Conservation (phyloP, 192 early-diverging fungal species). For the Gaertneriomyces semiglobifer region DNA sequence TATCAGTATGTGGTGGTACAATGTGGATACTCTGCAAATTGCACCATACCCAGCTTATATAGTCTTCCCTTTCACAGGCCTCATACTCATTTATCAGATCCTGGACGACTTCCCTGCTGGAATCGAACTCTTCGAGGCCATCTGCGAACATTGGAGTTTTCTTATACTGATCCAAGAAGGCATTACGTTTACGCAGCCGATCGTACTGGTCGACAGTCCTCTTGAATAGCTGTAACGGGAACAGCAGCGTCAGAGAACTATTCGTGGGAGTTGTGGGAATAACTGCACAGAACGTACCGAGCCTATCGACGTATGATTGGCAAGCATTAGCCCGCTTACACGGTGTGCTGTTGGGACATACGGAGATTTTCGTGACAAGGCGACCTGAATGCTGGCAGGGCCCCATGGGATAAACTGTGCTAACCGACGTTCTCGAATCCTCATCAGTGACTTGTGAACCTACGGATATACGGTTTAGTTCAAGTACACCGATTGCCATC, state of each 20-base stretch:
- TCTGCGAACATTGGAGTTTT: slow-evolving; percentile 73
- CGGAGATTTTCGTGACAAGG: slow-evolving; percentile 88
- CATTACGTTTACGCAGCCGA: slow-evolving; percentile 87
- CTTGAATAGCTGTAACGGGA: slow-evolving; percentile 70
- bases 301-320: slow-evolving; percentile 93
- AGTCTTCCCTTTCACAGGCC: slow-evolving; percentile 88
- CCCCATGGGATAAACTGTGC: slow-evolving; percentile 99
- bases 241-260: neutral
- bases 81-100: slow-evolving; percentile 93
- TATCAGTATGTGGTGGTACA: too few relatives aligned
- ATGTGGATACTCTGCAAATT: too few relatives aligned
- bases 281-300: slow-evolving; percentile 46
- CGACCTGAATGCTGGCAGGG: slow-evolving; percentile 97
- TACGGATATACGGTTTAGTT: slow-evolving; percentile 29
- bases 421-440: slow-evolving; percentile 89
- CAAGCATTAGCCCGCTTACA: slow-evolving; percentile 96
- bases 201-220: slow-evolving; percentile 92
- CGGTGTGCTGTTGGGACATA: slow-evolving; percentile 89
- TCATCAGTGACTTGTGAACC: slow-evolving; percentile 95
- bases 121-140: slow-evolving; percentile 87
- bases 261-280: neutral
- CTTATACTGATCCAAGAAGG: slow-evolving; percentile 92
- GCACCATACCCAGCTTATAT: slow-evolving; percentile 52
- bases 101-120: slow-evolving; percentile 76
- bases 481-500: too few relatives aligned